phyloP scores from a whole-genome alignment of 768 basidiomycete species.

The Boletus pseudo-olivaceus region DNA sequence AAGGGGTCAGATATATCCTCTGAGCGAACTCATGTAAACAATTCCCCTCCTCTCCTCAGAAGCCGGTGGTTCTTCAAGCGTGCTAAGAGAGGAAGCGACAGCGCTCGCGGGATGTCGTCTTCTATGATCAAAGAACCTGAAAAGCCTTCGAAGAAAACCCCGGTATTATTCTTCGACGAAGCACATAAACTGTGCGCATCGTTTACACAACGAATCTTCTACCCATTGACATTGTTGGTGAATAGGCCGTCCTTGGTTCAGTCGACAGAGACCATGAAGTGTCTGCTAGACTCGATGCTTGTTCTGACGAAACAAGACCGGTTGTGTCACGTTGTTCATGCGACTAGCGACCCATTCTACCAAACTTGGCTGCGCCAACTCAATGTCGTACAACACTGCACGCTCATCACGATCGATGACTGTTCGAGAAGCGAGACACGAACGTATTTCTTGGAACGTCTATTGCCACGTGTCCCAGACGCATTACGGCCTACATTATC shows the following conservation, averaged over 20 bases:
- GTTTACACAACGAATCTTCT: neutral
- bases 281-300: conserved; percentile 79
- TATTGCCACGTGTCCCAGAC: conserved; percentile 71
- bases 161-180: conserved; percentile 82
- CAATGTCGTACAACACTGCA: conserved; percentile 81
- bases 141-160: conserved; percentile 59
- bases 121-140: conserved; percentile 30
- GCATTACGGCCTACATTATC: conserved; percentile 48
- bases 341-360: conserved; percentile 82
- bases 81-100: conserved; percentile 22
- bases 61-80: conserved; percentile 30
- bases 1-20: conserved; percentile 36
- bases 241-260: conserved; percentile 69
- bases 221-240: neutral
- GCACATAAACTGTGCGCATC: conserved; percentile 70
- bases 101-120: conserved; percentile 33
- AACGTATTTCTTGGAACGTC: conserved; percentile 58
- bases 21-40: conserved; percentile 42
- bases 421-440: conserved; percentile 70
- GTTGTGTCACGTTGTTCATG: conserved; percentile 79
- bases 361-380: conserved; percentile 79
- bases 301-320: conserved; percentile 86
- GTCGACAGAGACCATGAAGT: conserved; percentile 79
- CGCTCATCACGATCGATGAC: conserved; percentile 81
- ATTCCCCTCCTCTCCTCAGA: conserved; percentile 27